Conservation (phyloP, 2,329 filamentous ascomycete species). For the Hirsutella rhossiliensis region DNA sequence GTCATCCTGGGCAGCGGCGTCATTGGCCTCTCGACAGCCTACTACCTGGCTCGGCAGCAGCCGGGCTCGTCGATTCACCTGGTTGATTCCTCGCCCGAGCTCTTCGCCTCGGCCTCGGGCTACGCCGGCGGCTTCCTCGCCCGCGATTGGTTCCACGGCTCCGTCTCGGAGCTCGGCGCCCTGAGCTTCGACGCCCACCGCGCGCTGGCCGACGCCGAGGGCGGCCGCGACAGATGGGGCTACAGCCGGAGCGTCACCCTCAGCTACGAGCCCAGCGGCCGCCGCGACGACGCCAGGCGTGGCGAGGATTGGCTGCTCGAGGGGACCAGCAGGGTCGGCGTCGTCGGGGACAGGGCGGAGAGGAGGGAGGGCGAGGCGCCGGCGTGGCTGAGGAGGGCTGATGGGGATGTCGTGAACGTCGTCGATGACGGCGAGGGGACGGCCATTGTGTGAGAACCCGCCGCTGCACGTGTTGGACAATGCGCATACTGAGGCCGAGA, state of each 20-base stretch:
- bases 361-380: constrained; percentile 20
- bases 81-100: constrained; percentile 32
- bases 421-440: constrained; percentile 49
- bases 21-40: constrained; percentile 59
- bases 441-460: constrained; percentile 48
- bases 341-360: constrained; percentile 22
- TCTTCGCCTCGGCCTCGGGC: constrained; percentile 65
- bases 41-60: constrained; percentile 49
- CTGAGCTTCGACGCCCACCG: constrained; percentile 60
- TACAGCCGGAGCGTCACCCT: constrained; percentile 44
- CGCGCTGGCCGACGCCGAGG: constrained; percentile 45
- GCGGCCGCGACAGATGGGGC: constrained; percentile 41
- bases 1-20: constrained; percentile 60
- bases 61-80: constrained; percentile 30
- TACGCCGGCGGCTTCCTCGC: constrained; percentile 65
- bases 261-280: constrained; percentile 28
- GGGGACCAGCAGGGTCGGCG: constrained; percentile 50
- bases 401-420: constrained; percentile 44
- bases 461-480: neutral
- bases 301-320: constrained; percentile 54
- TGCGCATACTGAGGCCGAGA: neutral
- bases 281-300: constrained; percentile 23
- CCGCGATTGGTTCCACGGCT: constrained; percentile 55
- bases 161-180: constrained; percentile 44
- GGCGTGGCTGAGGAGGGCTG: constrained; percentile 21